Conservation (phyloP, 306 rosid genomes). For the Inga leiocalycina region DNA sequence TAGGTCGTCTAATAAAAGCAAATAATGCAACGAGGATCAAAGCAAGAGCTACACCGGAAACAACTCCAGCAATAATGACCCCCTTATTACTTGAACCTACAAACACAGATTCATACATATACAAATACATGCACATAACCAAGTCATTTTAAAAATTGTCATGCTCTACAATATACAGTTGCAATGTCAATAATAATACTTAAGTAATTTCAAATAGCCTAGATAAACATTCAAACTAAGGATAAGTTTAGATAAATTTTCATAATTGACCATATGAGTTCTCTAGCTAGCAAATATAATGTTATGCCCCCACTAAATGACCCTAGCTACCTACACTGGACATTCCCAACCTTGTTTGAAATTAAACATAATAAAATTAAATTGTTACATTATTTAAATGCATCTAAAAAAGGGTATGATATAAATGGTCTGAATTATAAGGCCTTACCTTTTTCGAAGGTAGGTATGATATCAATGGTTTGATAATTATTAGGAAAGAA, state of each 20-base stretch:
- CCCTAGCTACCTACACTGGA: too few species aligned
- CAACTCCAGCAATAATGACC: neutral
- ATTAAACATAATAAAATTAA: too few species aligned
- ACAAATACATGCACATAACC: neutral
- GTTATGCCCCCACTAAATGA: too few species aligned
- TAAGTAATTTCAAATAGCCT: neutral
- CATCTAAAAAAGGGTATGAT: neutral
- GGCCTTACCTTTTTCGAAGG: neutral
- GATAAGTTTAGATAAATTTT: neutral
- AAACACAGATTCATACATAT: neutral
- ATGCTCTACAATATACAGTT: neutral
- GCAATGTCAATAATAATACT: neutral
- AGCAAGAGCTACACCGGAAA: neutral
- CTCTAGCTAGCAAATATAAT: too few species aligned
- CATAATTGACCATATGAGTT: neutral
- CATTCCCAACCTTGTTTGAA: too few species aligned
- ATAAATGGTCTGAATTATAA: neutral
- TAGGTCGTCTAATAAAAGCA: neutral
- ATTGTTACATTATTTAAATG: neutral
- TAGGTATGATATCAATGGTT: conserved; percentile 19
- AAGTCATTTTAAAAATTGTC: neutral
- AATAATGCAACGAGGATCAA: neutral
- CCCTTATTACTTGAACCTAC: neutral
- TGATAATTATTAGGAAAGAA: conserved; percentile 42
- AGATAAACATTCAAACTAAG: neutral